A percentile compares a stretch with the other conserved stretches of the same genome.
phyloP scores from a whole-genome alignment of 495 filamentous ascomycete species.

The Mycothermus thermophilus region DNA sequence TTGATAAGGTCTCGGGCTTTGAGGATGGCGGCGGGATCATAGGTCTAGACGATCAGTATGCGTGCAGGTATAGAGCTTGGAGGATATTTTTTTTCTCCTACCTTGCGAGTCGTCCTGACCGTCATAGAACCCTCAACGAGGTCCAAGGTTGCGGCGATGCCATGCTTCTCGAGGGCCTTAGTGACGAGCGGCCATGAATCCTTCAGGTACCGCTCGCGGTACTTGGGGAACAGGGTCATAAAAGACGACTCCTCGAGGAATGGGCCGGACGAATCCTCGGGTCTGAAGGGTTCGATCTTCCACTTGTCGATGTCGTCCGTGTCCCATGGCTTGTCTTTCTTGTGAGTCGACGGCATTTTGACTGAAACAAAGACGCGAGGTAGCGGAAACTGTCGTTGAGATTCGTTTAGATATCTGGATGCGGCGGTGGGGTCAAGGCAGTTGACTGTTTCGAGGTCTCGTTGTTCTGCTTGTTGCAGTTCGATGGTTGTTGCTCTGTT shows the following conservation, averaged over 20 bases:
- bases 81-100: not conserved
- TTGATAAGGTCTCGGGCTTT: constrained; percentile 93
- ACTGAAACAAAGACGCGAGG: too few relatives aligned
- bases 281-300: constrained; percentile 81
- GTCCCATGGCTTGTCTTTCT: constrained; percentile 93
- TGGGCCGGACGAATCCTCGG: constrained; percentile 71
- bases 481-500: not conserved
- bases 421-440: too few relatives aligned
- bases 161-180: constrained; percentile 61
- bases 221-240: constrained; percentile 88
- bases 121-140: constrained; percentile 93
- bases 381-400: too few relatives aligned
- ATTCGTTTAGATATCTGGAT: too few relatives aligned
- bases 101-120: constrained; percentile 71
- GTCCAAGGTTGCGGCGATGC: constrained; percentile 81
- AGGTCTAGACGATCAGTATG: constrained; percentile 45
- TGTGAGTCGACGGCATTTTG: constrained; percentile 84
- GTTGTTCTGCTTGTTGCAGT: not conserved
- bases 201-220: constrained; percentile 85
- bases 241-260: constrained; percentile 86
- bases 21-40: constrained; percentile 83
- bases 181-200: constrained; percentile 82
- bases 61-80: not conserved
- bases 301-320: constrained; percentile 96
- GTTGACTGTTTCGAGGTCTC: too few relatives aligned